A percentile compares a stretch with the other conserved stretches of the same genome.
These are phyloP conservation scores for Linnemannia elongata DNA, from an alignment of 192 early-diverging fungal genomes.

Conservation along the genomic window DNA sequence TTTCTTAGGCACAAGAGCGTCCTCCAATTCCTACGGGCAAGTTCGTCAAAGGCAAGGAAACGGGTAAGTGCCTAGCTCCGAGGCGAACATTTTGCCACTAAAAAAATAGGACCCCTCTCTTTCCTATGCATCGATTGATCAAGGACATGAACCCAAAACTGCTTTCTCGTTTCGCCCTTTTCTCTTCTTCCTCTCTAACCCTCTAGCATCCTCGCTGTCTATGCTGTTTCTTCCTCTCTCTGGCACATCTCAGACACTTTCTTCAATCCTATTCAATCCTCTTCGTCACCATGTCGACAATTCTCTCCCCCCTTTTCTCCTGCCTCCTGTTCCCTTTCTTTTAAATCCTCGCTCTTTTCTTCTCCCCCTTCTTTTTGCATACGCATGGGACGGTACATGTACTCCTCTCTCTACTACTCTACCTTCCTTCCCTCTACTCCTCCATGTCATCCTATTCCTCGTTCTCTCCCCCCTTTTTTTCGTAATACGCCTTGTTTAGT, in stretches of 20 bases:
- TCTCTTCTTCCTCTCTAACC: background rate
- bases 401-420: background rate
- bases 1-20: background rate
- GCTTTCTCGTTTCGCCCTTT: conserved; percentile 3
- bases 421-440: background rate
- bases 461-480: background rate
- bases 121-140: background rate
- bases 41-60: background rate
- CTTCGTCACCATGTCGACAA: background rate
- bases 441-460: background rate
- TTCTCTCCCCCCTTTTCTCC: background rate
- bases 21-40: background rate
- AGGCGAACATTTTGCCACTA: background rate
- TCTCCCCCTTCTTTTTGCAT: background rate
- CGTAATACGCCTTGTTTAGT: background rate
- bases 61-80: background rate
- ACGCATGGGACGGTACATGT: background rate
- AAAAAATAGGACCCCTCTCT: no score
- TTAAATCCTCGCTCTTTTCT: background rate
- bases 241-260: background rate
- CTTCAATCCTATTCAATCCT: background rate
- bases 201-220: background rate
- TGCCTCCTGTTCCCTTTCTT: background rate
- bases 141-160: background rate
- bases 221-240: background rate